These are phyloP conservation scores for Chlamydomonas reinhardtii DNA, from an alignment of 163 green algal genomes.

Conservation along the genomic window DNA sequence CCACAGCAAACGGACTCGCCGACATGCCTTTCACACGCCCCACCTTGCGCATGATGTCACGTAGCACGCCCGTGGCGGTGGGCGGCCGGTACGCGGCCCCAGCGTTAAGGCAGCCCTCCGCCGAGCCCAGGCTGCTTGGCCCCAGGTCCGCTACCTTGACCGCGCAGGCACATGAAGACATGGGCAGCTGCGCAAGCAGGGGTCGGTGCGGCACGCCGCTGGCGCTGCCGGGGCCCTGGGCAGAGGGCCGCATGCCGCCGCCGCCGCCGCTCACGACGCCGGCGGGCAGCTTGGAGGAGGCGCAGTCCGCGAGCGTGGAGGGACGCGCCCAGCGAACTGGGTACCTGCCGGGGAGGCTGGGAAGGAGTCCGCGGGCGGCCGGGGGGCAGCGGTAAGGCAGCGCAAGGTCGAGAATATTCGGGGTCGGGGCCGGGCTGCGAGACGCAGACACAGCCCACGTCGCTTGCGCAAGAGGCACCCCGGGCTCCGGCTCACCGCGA, in stretches of 20 bases:
- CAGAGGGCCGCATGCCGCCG: not conserved
- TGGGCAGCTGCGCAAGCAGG: constrained; percentile 26
- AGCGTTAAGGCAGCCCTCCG: constrained; percentile 2
- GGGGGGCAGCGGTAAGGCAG: not conserved
- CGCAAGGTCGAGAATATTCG: too few species aligned
- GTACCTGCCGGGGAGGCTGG: constrained; percentile 20
- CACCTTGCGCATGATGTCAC: constrained; percentile 42
- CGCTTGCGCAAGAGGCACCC: too few species aligned
- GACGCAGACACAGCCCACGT: too few species aligned
- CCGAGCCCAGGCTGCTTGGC: not conserved
- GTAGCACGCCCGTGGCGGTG: constrained; percentile 17
- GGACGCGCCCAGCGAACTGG: constrained; percentile 25
- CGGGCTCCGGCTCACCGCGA: constrained; percentile 7
- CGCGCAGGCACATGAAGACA: constrained; percentile 44
- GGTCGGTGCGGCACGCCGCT: not conserved
- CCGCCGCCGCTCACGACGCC: not conserved
- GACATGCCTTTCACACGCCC: too few species aligned
- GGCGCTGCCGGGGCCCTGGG: not conserved
- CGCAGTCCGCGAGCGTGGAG: constrained; percentile 25
- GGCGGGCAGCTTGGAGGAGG: constrained; percentile 3
- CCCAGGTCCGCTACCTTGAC: constrained; percentile 27
- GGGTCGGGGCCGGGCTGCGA: too few species aligned
- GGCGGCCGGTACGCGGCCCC: not conserved
- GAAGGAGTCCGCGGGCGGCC: not conserved
- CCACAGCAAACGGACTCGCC: too few species aligned